phyloP scores from a whole-genome alignment of 306 rosid species.

The Inga leiocalycina region DNA sequence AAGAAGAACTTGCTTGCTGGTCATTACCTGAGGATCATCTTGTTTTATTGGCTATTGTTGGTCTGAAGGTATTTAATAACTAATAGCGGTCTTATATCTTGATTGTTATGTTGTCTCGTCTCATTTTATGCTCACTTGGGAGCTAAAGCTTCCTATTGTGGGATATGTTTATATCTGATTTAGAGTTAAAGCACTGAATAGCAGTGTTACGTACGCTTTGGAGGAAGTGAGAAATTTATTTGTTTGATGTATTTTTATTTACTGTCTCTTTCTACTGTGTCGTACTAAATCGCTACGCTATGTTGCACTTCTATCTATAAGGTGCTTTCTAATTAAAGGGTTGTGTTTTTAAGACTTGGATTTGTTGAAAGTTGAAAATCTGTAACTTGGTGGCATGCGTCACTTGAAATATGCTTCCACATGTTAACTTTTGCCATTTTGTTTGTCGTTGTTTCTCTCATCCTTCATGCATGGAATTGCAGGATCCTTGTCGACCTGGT shows the following conservation, averaged over 20 bases:
- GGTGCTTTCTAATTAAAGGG: neutral
- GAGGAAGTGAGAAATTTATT: neutral
- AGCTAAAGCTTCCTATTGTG: slow-evolving; percentile 6
- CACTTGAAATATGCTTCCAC: neutral
- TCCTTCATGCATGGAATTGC: slow-evolving; percentile 27
- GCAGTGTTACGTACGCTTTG: neutral
- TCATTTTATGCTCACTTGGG: neutral
- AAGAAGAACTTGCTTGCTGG: slow-evolving; percentile 72
- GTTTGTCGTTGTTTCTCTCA: neutral
- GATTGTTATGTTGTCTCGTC: neutral
- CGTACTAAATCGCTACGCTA: neutral
- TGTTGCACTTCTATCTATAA: neutral
- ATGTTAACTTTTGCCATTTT: slow-evolving; percentile 4
- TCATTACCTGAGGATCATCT: slow-evolving; percentile 83
- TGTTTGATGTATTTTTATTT: neutral
- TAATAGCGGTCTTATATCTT: neutral
- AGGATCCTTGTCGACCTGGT: slow-evolving; percentile 96
- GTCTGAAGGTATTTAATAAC: slow-evolving; percentile 63
- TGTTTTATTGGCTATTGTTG: slow-evolving; percentile 81
- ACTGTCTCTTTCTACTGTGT: neutral
- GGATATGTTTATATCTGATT: slow-evolving; percentile 12
- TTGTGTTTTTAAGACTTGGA: neutral
- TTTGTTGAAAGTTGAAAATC: neutral
- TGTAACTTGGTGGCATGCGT: neutral
- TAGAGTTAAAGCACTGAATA: slow-evolving; percentile 11